phyloP scores from a whole-genome alignment of 495 filamentous ascomycete genomes.

The Aspergillus hancockii region DNA sequence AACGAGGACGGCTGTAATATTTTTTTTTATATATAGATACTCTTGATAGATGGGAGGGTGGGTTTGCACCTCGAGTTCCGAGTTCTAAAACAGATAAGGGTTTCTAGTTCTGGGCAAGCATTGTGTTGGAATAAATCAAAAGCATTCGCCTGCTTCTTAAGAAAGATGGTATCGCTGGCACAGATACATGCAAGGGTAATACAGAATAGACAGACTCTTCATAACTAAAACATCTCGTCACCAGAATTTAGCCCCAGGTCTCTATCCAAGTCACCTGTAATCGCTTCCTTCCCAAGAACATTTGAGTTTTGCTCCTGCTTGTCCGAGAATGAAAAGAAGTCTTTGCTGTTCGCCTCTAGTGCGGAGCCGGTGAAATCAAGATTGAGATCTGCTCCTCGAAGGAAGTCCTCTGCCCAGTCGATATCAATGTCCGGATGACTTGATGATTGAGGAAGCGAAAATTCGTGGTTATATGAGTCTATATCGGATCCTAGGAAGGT shows the following conservation, averaged over 20 bases:
- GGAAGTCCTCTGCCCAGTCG: conserved; percentile 41
- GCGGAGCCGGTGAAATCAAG: conserved; percentile 10
- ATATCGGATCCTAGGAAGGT: conserved; percentile 30
- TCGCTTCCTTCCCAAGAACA: conserved; percentile 22
- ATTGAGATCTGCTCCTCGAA: conserved; percentile 27
- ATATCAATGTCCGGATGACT: conserved; percentile 21
- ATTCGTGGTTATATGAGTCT: conserved; percentile 27
- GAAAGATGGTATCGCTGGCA: neutral
- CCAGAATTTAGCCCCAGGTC: conserved; percentile 37
- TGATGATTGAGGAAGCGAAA: conserved; percentile 10
- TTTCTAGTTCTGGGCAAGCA: neutral
- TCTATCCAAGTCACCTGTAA: conserved; percentile 46
- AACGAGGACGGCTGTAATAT: neutral
- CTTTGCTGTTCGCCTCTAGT: conserved; percentile 18
- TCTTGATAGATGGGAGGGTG: neutral
- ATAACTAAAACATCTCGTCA: conserved; percentile 40
- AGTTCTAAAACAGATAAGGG: neutral
- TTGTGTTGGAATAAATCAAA: neutral
- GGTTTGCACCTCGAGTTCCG: neutral
- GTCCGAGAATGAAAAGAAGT: conserved; percentile 32
- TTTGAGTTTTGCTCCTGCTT: conserved; percentile 11
- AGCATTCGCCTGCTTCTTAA: neutral
- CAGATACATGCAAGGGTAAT: neutral
- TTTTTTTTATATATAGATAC: neutral
- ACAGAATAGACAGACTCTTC: neutral